Conservation (phyloP, 495 filamentous ascomycete genomes). For the Xylaria longipes region DNA sequence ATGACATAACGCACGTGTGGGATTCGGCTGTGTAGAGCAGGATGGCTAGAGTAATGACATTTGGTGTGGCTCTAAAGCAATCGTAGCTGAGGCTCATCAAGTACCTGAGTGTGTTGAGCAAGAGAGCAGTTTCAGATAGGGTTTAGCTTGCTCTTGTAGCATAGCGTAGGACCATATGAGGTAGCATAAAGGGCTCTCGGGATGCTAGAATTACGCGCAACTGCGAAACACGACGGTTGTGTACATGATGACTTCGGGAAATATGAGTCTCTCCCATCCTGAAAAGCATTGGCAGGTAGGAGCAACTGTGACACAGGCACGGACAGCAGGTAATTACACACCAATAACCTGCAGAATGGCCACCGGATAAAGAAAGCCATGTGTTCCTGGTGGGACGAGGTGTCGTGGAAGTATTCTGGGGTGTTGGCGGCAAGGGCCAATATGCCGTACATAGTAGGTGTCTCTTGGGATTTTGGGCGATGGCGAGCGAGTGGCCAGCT, state of each 20-base stretch:
- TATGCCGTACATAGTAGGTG: background rate
- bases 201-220: conserved; percentile 28
- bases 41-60: background rate
- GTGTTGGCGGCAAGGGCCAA: background rate
- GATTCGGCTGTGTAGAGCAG: conserved; percentile 6
- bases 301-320: conserved; percentile 33
- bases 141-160: background rate
- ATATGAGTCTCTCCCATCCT: conserved; percentile 36
- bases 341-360: conserved; percentile 29
- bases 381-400: conserved; percentile 40
- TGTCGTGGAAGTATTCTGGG: background rate
- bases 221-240: conserved; percentile 38
- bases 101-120: background rate
- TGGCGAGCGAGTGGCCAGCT: background rate
- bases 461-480: background rate
- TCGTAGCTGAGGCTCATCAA: conserved; percentile 1
- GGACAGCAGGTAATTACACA: conserved; percentile 39
- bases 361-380: conserved; percentile 32
- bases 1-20: background rate
- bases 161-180: conserved; percentile 36
- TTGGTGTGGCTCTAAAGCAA: background rate
- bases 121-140: background rate
- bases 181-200: conserved; percentile 15
- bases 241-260: conserved; percentile 46
- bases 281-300: conserved; percentile 29